phyloP scores from a whole-genome alignment of 2,329 filamentous ascomycete genomes.

The Stagonosporopsis vannaccii region DNA sequence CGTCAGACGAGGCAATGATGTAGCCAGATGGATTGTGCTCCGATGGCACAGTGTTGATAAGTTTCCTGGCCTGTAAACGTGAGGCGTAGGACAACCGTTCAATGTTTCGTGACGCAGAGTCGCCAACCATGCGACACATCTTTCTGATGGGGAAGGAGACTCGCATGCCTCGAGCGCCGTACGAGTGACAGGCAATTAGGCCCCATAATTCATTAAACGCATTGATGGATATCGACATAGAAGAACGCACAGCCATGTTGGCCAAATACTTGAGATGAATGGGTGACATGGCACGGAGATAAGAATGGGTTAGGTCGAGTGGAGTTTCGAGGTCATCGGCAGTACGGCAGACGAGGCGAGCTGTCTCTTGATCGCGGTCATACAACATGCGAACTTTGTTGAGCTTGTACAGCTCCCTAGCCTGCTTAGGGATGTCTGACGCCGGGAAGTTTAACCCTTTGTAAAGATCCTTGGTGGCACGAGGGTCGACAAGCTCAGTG shows the following conservation, averaged over 20 bases:
- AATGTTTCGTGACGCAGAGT: constrained; percentile 85
- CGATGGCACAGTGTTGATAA: constrained; percentile 85
- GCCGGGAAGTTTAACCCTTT: constrained; percentile 89
- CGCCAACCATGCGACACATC: constrained; percentile 87
- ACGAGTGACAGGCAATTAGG: constrained; percentile 84
- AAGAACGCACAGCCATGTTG: constrained; percentile 91
- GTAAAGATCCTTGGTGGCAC: constrained; percentile 81
- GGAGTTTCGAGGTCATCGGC: constrained; percentile 75
- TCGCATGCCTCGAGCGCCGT: constrained; percentile 80
- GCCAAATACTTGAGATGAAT: constrained; percentile 86
- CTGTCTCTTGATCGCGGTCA: constrained; percentile 80
- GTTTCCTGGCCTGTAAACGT: constrained; percentile 81
- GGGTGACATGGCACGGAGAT: constrained; percentile 87
- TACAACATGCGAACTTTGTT: constrained; percentile 91
- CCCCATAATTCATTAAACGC: constrained; percentile 88
- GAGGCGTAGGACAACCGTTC: constrained; percentile 87
- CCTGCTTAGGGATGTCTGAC: constrained; percentile 84
- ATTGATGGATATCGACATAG: constrained; percentile 93
- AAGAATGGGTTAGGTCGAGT: constrained; percentile 83
- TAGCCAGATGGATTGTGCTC: constrained; percentile 86
- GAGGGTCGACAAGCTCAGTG: constrained; percentile 83
- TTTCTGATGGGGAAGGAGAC: constrained; percentile 91
- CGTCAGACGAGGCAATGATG: constrained; percentile 88
- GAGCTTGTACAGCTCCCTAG: constrained; percentile 85
- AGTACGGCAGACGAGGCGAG: constrained; percentile 81